A percentile compares a stretch with the other conserved stretches of the same genome.
These are phyloP conservation scores for Talaromyces trachyspermus DNA, from an alignment of 495 filamentous ascomycete genomes.

Conservation along the genomic window DNA sequence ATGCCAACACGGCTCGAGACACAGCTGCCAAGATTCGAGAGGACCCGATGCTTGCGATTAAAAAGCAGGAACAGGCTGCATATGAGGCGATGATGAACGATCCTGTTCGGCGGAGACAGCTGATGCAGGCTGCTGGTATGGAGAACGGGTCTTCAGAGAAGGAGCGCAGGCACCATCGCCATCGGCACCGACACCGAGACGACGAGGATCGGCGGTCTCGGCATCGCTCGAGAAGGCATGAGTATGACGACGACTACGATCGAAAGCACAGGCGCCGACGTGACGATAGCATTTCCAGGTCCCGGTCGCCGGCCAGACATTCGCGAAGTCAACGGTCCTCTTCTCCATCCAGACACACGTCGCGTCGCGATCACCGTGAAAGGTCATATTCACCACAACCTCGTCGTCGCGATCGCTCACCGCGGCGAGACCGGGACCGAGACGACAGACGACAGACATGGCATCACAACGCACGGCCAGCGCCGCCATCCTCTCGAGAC, in stretches of 20 bases:
- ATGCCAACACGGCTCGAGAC: conserved; percentile 62
- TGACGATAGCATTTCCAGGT: conserved; percentile 19
- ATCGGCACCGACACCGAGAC: conserved; percentile 47
- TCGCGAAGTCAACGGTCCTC: conserved; percentile 16
- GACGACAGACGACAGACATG: conserved; percentile 6
- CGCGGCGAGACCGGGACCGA: conserved; percentile 12
- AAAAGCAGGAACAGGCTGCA: conserved; percentile 83
- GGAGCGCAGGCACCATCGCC: conserved; percentile 43
- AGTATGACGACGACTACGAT: conserved; percentile 23
- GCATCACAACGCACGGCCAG: conserved; percentile 4
- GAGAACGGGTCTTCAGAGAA: conserved; percentile 32
- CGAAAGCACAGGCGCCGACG: conserved; percentile 18
- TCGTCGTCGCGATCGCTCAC: conserved; percentile 4
- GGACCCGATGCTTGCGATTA: conserved; percentile 86
- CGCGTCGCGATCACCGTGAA: conserved; percentile 6
- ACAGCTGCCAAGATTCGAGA: conserved; percentile 76
- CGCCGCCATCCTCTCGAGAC: conserved; percentile 4
- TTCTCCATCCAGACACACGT: conserved; percentile 11
- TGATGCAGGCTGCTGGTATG: conserved; percentile 53
- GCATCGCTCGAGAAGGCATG: conserved; percentile 35
- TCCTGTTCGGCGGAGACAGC: conserved; percentile 59
- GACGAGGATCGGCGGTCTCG: conserved; percentile 43
- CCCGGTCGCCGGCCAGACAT: conserved; percentile 21
- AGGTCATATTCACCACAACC: conserved; percentile 10
- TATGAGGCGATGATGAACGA: conserved; percentile 88